A percentile compares a stretch with the other conserved stretches of the same genome.
Conservation (phyloP, 139 green algal genomes). For the Eudorina sp. region DNA sequence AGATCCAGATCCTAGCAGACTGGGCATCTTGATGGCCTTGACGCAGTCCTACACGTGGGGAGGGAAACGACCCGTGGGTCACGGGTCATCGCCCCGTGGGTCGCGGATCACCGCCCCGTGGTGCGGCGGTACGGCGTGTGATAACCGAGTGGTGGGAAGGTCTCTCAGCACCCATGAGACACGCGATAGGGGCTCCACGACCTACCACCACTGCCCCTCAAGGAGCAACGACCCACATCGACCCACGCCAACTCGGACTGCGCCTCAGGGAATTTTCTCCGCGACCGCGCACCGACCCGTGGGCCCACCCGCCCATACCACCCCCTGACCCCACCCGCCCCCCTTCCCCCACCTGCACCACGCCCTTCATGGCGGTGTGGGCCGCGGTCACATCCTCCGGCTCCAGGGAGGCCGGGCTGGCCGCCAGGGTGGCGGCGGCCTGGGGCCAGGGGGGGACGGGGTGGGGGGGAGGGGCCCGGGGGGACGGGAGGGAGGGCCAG, state of each 20-base stretch:
- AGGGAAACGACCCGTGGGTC: too few relatives aligned
- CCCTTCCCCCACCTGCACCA: conserved; percentile 22
- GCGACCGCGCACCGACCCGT: neutral
- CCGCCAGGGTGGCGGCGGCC: neutral
- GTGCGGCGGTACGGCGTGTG: too few relatives aligned
- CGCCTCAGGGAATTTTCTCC: neutral
- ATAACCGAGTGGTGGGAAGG: too few relatives aligned
- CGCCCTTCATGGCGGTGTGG: neutral
- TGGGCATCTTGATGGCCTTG: conserved; percentile 32
- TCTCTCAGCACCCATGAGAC: too few relatives aligned
- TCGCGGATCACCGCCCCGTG: too few relatives aligned
- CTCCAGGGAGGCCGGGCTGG: neutral
- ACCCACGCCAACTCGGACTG: neutral
- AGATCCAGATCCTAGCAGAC: conserved; percentile 25
- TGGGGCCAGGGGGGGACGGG: neutral
- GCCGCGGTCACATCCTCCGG: conserved; percentile 37
- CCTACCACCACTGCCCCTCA: neutral
- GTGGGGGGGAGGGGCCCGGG: neutral
- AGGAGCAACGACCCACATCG: neutral
- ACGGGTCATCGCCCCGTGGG: too few relatives aligned
- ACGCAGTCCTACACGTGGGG: conserved; percentile 20
- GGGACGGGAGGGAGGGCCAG: neutral
- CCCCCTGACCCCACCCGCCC: neutral
- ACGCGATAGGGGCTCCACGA: neutral
- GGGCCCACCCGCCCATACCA: neutral